These are phyloP conservation scores for Chloris gayana DNA, from an alignment of 176 grass and related monocot species.

Conservation along the genomic window DNA sequence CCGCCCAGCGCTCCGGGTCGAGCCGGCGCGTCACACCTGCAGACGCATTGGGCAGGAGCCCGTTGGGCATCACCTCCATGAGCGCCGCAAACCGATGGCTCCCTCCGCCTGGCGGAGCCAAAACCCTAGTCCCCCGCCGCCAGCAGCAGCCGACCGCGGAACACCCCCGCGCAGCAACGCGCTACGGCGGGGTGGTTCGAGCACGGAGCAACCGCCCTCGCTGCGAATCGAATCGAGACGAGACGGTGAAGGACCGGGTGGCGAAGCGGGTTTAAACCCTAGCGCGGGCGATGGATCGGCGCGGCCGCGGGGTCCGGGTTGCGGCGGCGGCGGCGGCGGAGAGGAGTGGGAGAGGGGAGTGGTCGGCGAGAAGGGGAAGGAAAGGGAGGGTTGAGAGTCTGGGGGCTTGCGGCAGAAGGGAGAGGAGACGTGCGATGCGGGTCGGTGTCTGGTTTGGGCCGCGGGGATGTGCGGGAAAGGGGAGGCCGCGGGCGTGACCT, in stretches of 20 bases:
- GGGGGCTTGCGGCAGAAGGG: background rate
- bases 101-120: conserved; percentile 13
- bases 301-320: background rate
- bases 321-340: background rate
- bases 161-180: conserved; percentile 13
- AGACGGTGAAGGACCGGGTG: conserved; percentile 3
- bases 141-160: conserved; percentile 4
- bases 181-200: conserved; percentile 1
- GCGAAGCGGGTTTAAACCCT: background rate
- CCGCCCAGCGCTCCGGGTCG: conserved; percentile 63
- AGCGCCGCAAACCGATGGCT: conserved; percentile 30
- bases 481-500: background rate
- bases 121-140: conserved; percentile 6
- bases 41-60: conserved; percentile 66
- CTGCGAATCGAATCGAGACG: conserved; percentile 36
- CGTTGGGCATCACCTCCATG: conserved; percentile 65
- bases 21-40: conserved; percentile 51
- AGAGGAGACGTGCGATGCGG: conserved; percentile 33
- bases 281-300: conserved; percentile 27
- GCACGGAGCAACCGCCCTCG: conserved; percentile 22
- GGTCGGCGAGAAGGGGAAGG: conserved; percentile 7
- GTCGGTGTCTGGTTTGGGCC: conserved; percentile 44
- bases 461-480: background rate
- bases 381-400: conserved; percentile 7
- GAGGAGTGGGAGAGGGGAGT: conserved; percentile 34